phyloP scores from a whole-genome alignment of 2,329 filamentous ascomycete genomes.

The Clonostachys byssicola region DNA sequence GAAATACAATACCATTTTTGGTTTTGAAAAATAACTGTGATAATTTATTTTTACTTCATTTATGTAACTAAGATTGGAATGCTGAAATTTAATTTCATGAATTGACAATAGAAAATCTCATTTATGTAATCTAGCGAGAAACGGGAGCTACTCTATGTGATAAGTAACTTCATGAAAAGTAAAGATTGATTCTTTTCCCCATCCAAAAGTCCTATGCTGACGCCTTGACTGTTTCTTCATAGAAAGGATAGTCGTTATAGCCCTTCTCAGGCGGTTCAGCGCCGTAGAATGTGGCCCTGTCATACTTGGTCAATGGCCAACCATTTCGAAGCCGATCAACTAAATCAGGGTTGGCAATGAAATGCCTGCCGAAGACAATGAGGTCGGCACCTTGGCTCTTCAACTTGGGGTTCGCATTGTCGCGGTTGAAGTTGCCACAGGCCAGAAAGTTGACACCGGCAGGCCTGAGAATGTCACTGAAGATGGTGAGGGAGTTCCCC shows the following conservation, averaged over 20 bases:
- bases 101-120: not conserved
- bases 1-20: too few relatives aligned
- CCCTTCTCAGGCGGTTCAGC: constrained; percentile 11
- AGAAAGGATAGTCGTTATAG: constrained; percentile 19
- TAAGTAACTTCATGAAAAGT: not conserved
- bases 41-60: too few relatives aligned
- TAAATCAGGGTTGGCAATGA: constrained; percentile 21
- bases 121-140: not conserved
- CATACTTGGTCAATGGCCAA: constrained; percentile 16
- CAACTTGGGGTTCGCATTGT: constrained; percentile 30
- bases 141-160: too few relatives aligned
- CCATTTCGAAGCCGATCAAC: constrained; percentile 16
- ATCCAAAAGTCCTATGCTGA: not conserved
- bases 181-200: not conserved
- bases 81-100: too few relatives aligned
- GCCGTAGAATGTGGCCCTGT: constrained; percentile 20
- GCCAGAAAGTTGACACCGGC: constrained; percentile 39
- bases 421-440: constrained; percentile 38
- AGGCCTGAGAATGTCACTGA: constrained; percentile 31
- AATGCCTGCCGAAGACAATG: constrained; percentile 19
- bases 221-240: constrained; percentile 2
- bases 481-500: constrained; percentile 26
- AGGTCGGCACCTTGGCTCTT: constrained; percentile 21
- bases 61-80: too few relatives aligned
- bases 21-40: too few relatives aligned